A percentile compares a stretch with the other conserved stretches of the same genome.
Evolutionary conservation across 2,329 filamentous ascomycete genomes (phyloP).

Genomic region (Grosmannia penicillata): DNA sequence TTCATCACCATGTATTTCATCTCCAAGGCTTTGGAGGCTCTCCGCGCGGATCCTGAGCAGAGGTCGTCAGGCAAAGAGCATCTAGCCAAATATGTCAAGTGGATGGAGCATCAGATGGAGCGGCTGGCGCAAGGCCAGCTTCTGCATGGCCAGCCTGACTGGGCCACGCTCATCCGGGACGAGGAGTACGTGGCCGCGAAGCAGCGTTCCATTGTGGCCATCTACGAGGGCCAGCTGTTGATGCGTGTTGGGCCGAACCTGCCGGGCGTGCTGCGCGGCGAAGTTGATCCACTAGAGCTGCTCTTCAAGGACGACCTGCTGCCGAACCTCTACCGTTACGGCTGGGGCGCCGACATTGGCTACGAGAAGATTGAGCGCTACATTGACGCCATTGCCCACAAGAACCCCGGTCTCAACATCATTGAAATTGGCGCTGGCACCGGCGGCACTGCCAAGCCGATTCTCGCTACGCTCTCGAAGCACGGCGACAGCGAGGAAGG

Average conservation of each 20-base stretch:
- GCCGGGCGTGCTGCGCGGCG: constrained; percentile 12
- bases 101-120: too few relatives aligned
- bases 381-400: constrained; percentile 8
- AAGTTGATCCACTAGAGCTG: constrained; percentile 14
- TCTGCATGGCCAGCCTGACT: background rate
- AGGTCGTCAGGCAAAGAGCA: too few relatives aligned
- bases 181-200: background rate
- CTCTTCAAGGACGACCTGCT: constrained; percentile 14
- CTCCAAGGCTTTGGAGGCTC: too few relatives aligned
- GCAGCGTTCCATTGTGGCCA: too few relatives aligned
- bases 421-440: constrained; percentile 23
- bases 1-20: too few relatives aligned
- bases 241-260: constrained; percentile 6
- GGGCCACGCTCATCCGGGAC: background rate
- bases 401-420: constrained; percentile 16
- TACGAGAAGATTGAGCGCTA: constrained; percentile 6
- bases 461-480: constrained; percentile 7
- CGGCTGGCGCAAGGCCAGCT: too few relatives aligned
- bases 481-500: too few relatives aligned
- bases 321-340: constrained; percentile 6
- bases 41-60: too few relatives aligned
- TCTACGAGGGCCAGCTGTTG: constrained; percentile 8
- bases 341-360: constrained; percentile 6
- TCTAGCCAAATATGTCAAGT: background rate
- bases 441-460: constrained; percentile 13